Base-by-base conservation (phyloP, 2,329 filamentous ascomycete genomes). In the Mariannaea sp. region DNA sequence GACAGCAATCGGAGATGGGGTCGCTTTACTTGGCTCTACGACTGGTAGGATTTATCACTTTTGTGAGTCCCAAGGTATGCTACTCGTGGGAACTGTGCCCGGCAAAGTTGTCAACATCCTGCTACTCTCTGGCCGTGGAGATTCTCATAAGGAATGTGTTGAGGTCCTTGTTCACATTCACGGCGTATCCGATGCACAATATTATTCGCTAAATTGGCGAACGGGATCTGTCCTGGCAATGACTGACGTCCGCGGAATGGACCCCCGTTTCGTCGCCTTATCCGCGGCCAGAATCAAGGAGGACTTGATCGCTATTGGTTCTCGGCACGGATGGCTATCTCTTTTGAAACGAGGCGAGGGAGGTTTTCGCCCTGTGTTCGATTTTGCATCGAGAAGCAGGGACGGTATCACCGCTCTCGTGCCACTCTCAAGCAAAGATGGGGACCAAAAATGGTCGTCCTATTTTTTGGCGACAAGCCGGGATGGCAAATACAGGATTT, bases 401-500 rank as follows among this genome's bases (percentile, higher is more conserved):
- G 80, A 95, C 64, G 82, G 88, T 7, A 83, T 96, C 36, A 93
- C 89, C 3, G 79, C 80, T 30, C 82, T 96, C 26, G 62, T 78
- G 0, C 71, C 77, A 8, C 73, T 84, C 1, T 73, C 75, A 0
- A 56, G 62, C 9, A 59, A 63, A 49, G 36, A 42, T 16, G 43
- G 33, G 24, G 24, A 49, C n/a, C 7, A 47, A 0, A 44, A 62
- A 26, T 55, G 59, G n/a, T 48, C 56, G 10, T 61, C 44, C 20
- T 78, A 82, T 52, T 78, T 96, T 35, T 71, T 93, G 12, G 87
- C 87, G 0, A 90, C 88, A 3, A 88, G 88, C 32, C 83, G 92
- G 48, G 89, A 96, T 68, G 90, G 91, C 2, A 84, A 79, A 43
- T 92, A 88, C 62, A 83, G 87, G 32, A 83, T 93, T 42, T 90